Percentiles rank a stretch among this genome's conserved stretches.
Conservation (phyloP, 192 early-diverging fungal genomes). For the Coemansia sp. region DNA sequence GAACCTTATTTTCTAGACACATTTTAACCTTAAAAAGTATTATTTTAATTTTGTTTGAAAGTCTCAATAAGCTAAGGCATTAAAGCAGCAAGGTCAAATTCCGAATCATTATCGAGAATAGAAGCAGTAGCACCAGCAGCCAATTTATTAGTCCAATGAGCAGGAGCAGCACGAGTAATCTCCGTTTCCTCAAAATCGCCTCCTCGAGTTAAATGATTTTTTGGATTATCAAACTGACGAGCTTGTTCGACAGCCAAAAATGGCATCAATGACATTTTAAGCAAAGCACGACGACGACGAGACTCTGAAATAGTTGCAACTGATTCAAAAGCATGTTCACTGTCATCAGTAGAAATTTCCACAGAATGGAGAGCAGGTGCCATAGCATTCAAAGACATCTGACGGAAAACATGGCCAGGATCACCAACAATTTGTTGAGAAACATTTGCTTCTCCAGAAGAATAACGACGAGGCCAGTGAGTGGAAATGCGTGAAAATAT, state of each 20-base stretch:
- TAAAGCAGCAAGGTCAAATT: slow-evolving; percentile 26
- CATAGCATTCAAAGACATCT: slow-evolving; percentile 7
- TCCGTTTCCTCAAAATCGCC: background rate
- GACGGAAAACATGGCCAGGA: slow-evolving; percentile 26
- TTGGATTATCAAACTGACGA: slow-evolving; percentile 24
- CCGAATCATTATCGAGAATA: slow-evolving; percentile 23
- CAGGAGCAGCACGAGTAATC: slow-evolving; percentile 4
- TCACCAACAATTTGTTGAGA: slow-evolving; percentile 11
- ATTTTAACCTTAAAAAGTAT: slow-evolving; percentile 66
- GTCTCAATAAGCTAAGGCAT: slow-evolving; percentile 27
- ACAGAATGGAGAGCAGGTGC: background rate
- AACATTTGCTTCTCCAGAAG: slow-evolving; percentile 20
- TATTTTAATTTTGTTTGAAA: too few relatives aligned
- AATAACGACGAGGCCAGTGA: slow-evolving; percentile 28
- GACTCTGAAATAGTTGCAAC: background rate
- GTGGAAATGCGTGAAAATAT: slow-evolving; percentile 23
- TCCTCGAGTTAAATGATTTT: background rate
- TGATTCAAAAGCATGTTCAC: slow-evolving; percentile 10
- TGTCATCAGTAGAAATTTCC: slow-evolving; percentile 7
- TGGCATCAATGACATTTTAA: slow-evolving; percentile 30
- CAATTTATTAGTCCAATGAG: slow-evolving; percentile 22
- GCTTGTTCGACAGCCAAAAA: slow-evolving; percentile 42
- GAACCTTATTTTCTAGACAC: slow-evolving; percentile 57
- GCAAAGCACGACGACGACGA: slow-evolving; percentile 26
- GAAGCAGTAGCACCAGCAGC: slow-evolving; percentile 7